Percentiles rank a stretch among this genome's conserved stretches.
These are phyloP conservation scores for Pleurotus salmoneostramineus DNA, from an alignment of 768 basidiomycete species.

Conservation along the genomic window DNA sequence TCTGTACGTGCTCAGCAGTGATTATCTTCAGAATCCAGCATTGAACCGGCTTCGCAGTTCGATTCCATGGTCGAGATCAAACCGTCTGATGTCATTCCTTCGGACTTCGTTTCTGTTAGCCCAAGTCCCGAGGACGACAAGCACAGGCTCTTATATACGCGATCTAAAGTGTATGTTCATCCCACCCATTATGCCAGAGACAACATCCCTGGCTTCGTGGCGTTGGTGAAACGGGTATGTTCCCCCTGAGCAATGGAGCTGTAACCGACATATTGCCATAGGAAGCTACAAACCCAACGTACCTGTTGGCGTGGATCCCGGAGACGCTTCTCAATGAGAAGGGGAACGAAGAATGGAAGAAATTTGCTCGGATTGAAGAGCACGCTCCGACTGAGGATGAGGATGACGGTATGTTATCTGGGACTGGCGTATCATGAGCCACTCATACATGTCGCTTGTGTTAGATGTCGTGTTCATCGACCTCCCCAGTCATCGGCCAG, in stretches of 20 bases:
- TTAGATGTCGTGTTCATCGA: constrained; percentile 84
- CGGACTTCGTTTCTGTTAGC: constrained; percentile 13
- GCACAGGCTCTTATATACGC: constrained; percentile 79
- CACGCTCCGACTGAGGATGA: constrained; percentile 55
- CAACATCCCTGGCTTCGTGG: constrained; percentile 92
- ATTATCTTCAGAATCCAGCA: constrained; percentile 8
- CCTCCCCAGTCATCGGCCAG: constrained; percentile 76
- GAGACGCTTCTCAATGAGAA: constrained; percentile 80
- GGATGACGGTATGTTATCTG: constrained; percentile 56
- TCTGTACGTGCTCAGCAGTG: constrained; percentile 26
- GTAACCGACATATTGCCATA: constrained; percentile 22
- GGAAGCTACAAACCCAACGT: constrained; percentile 74
- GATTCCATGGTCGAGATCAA: constrained; percentile 79
- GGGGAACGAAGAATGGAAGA: constrained; percentile 83
- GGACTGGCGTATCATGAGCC: constrained; percentile 9
- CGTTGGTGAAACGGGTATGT: constrained; percentile 84
- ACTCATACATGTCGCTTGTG: background rate
- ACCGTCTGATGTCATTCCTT: constrained; percentile 26
- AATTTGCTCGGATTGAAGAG: constrained; percentile 84
- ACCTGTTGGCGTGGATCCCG: constrained; percentile 92
- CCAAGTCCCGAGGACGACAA: constrained; percentile 48
- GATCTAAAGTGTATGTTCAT: constrained; percentile 94
- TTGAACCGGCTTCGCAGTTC: constrained; percentile 26
- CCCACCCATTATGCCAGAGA: constrained; percentile 90
- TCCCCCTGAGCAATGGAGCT: background rate